A percentile compares a stretch with the other conserved stretches of the same genome.
Conservation (phyloP, 2,329 filamentous ascomycete genomes). For the Exserohilum turcica region DNA sequence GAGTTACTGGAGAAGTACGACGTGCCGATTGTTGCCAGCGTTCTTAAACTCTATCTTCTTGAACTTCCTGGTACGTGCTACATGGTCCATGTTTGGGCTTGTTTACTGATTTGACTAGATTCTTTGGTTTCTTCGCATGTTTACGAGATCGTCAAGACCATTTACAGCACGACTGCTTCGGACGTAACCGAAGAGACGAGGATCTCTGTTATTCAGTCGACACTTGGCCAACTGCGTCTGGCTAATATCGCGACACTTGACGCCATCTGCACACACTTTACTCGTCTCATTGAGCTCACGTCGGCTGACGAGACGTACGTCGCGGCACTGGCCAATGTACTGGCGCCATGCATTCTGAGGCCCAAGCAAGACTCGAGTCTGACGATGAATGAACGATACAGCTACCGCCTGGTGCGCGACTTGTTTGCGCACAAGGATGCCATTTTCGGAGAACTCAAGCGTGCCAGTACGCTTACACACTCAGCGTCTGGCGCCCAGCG, state of each 20-base stretch:
- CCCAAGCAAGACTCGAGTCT: conserved; percentile 86
- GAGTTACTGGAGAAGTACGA: conserved; percentile 87
- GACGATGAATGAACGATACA: conserved; percentile 94
- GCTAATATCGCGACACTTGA: conserved; percentile 99
- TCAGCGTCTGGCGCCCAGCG: conserved; percentile 65
- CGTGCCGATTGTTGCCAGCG: conserved; percentile 88
- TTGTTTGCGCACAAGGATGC: conserved; percentile 91
- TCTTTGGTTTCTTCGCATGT: conserved; percentile 98
- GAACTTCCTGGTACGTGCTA: conserved; percentile 80
- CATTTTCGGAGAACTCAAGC: conserved; percentile 95
- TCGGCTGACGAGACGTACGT: conserved; percentile 92
- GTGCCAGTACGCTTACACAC: conserved; percentile 72
- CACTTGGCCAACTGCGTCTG: conserved; percentile 88
- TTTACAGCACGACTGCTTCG: conserved; percentile 84
- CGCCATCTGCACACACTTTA: conserved; percentile 97
- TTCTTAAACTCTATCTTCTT: conserved; percentile 91
- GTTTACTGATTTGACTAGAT: conserved; percentile 60
- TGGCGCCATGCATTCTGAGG: conserved; percentile 86
- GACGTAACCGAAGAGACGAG: conserved; percentile 71
- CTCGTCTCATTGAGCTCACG: conserved; percentile 91
- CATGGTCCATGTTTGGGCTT: neutral
- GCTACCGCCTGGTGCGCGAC: conserved; percentile 86
- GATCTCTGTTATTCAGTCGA: conserved; percentile 91
- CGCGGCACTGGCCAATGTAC: conserved; percentile 69
- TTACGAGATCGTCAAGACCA: conserved; percentile 97